Conservation (phyloP, 352 stramenopile genomes). For the Aphanomyces astaci region DNA sequence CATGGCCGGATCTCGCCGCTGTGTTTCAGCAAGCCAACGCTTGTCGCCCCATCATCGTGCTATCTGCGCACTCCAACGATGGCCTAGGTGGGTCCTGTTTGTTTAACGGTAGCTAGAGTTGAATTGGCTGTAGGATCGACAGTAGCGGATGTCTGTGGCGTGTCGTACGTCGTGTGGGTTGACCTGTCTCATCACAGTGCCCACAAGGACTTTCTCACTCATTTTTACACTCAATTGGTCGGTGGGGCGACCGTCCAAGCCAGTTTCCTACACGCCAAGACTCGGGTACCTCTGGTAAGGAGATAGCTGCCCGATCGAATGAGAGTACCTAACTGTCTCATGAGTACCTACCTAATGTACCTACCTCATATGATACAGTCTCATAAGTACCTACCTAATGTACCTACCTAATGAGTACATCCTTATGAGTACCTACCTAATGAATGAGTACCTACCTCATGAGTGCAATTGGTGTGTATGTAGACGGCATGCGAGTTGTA, state of each 20-base stretch:
- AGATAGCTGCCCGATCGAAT: too few species aligned
- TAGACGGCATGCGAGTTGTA: not conserved
- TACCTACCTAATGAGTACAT: too few species aligned
- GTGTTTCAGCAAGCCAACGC: not conserved
- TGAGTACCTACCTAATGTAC: too few species aligned
- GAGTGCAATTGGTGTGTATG: too few species aligned
- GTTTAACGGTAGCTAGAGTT: not conserved
- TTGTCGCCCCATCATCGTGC: not conserved
- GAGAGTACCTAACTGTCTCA: too few species aligned
- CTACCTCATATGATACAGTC: too few species aligned
- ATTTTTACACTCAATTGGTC: not conserved
- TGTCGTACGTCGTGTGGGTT: not conserved
- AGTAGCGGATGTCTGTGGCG: not conserved
- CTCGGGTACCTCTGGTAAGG: too few species aligned
- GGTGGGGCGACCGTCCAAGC: not conserved
- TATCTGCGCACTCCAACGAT: not conserved
- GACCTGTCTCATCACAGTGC: not conserved
- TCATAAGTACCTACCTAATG: too few species aligned
- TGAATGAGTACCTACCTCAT: too few species aligned
- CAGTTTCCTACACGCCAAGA: not conserved
- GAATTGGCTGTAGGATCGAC: not conserved
- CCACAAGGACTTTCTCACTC: not conserved
- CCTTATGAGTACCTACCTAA: too few species aligned
- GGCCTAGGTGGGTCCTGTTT: not conserved
- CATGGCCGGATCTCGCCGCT: not conserved